A percentile compares a stretch with the other conserved stretches of the same genome.
These are phyloP conservation scores for Chenopodium album DNA, from an alignment of 148 eudicot genomes.

Conservation along the genomic window DNA sequence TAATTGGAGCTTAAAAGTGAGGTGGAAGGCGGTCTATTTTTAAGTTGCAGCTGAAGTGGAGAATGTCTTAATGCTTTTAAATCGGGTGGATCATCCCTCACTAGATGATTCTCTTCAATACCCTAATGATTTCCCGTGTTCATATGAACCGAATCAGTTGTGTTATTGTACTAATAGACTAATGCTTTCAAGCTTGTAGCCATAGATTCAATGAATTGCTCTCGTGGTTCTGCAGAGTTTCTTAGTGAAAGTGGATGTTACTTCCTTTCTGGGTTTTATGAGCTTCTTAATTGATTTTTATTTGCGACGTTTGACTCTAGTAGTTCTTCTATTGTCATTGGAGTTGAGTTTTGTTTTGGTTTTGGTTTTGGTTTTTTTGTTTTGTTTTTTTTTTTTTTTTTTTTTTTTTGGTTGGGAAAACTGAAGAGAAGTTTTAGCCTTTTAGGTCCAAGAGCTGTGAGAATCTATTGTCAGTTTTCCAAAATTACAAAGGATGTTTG, in stretches of 20 bases:
- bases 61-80: background rate
- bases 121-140: conserved; percentile 1
- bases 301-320: no score
- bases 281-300: background rate
- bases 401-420: no score
- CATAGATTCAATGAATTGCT: background rate
- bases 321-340: background rate
- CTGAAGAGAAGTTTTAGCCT: no score
- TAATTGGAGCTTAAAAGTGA: conserved; percentile 29
- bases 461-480: no score
- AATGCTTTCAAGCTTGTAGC: background rate
- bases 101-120: background rate
- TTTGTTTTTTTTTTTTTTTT: no score
- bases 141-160: background rate
- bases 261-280: background rate
- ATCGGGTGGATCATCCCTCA: background rate
- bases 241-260: background rate
- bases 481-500: no score
- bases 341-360: no score
- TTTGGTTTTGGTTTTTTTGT: no score
- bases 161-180: conserved; percentile 15
- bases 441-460: no score
- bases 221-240: background rate
- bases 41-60: background rate
- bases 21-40: background rate